Conservation (phyloP, 2,329 filamentous ascomycete species). For the Ceratocystis cacaofunesta region DNA sequence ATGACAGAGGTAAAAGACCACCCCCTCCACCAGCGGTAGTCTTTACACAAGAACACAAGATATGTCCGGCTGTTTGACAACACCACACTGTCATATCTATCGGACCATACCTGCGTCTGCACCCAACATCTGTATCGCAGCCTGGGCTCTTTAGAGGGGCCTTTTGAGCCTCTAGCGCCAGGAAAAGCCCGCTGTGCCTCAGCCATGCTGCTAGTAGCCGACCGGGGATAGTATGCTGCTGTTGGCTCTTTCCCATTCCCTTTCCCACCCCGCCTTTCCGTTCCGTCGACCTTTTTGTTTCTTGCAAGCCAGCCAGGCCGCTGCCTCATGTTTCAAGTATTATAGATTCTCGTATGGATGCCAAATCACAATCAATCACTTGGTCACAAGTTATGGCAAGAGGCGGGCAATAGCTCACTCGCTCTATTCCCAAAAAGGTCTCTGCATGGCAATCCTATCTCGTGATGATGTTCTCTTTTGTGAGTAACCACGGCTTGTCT, state of each 20-base stretch:
- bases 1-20: no score
- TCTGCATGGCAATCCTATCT: no score
- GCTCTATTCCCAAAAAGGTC: no score
- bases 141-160: not conserved
- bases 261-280: not conserved
- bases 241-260: not conserved
- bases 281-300: not conserved
- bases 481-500: no score
- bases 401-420: no score
- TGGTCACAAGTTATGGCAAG: no score
- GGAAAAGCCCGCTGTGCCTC: not conserved
- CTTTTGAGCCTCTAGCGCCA: not conserved
- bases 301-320: not conserved
- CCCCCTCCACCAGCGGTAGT: no score
- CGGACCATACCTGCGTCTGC: not conserved
- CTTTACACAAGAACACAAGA: no score
- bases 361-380: not conserved
- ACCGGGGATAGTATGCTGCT: not conserved
- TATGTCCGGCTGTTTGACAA: not conserved
- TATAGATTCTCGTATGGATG: not conserved
- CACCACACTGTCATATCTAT: not conserved
- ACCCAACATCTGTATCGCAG: not conserved
- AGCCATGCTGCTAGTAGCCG: not conserved
- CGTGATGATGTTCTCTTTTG: no score
- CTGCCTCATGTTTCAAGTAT: not conserved